Base-by-base conservation (phyloP, 495 filamentous ascomycete species). In the Trichoderma asperelloides region DNA sequence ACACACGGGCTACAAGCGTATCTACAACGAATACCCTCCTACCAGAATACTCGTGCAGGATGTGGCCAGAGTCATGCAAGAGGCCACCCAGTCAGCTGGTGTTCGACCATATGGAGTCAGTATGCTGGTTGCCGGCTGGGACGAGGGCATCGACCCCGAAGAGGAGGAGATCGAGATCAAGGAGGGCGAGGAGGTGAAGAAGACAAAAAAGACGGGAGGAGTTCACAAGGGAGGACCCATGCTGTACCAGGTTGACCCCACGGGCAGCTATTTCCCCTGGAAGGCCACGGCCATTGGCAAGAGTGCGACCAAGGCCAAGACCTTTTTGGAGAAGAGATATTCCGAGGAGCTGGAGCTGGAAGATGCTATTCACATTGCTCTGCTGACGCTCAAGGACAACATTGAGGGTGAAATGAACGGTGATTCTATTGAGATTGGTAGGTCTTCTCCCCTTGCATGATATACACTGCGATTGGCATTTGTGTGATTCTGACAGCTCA, bases 1-100 rank as follows among this genome's bases (percentile, higher is more conserved):
- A n/a, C 96, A 99, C 81, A 96, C 96, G 62, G 89, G 89, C 78
- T 99, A 98, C 87, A 99, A 99, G 85, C 92, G 95, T 77, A 91
- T 99, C 78, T 99, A 99, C 84, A 99, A 99, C 80, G 95, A 99
- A 82, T 99, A 99, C 85, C 95, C 95, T 16, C 95, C 95, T 12
- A 99, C 96, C 33, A 86, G 95, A 69, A 99, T 99, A 85, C 83
- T 99, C 76, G 95, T 99, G 67, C 95, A 99, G 79, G 96, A 99
- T 74, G 94, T 99, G 65, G 95, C 95, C 57, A 87, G 92, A 70
- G 93, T 97, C 67, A 96, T 99, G 89, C 96, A 99, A 77, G 95
- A 99, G 78, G 95, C 95, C 33, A 99, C 95, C 55, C 95, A 99
- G 79, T 94, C 90, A 66, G 95, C 93, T 77, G 95, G 95, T 85